Evolutionary conservation across 768 basidiomycete genomes (phyloP).

Genomic region (Calocybe cyanea): DNA sequence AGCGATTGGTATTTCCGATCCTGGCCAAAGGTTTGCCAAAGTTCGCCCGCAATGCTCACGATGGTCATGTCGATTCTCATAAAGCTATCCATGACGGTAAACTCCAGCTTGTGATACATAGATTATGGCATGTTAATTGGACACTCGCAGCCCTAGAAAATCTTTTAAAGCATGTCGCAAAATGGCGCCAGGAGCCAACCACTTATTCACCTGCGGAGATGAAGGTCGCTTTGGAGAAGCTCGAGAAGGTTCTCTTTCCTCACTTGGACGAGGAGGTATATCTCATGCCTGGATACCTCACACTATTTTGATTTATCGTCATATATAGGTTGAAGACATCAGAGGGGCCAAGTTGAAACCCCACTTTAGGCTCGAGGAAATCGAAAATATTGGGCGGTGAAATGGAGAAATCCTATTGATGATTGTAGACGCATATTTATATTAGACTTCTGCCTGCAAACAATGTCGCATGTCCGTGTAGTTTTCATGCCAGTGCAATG

Average conservation of each 20-base stretch:
- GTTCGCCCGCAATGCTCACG: slow-evolving; percentile 37
- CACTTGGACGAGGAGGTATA: slow-evolving; percentile 54
- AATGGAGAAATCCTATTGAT: no score
- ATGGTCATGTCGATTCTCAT: slow-evolving; percentile 46
- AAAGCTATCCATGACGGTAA: slow-evolving; percentile 51
- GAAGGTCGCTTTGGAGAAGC: slow-evolving; percentile 45
- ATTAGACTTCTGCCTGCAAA: no score
- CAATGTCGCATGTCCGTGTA: no score
- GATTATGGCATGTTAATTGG: background rate
- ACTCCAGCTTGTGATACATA: background rate
- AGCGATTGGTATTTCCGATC: slow-evolving; percentile 47
- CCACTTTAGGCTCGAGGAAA: slow-evolving; percentile 47
- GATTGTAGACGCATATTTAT: no score
- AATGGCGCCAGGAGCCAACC: slow-evolving; percentile 39
- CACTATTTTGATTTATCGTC: background rate
- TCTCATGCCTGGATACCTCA: background rate
- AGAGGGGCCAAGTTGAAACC: slow-evolving; percentile 48
- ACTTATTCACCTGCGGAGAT: slow-evolving; percentile 49
- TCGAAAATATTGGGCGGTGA: slow-evolving; percentile 22
- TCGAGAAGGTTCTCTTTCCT: slow-evolving; percentile 43
- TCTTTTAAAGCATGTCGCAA: slow-evolving; percentile 34
- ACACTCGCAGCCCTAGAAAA: slow-evolving; percentile 37
- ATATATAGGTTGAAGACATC: slow-evolving; percentile 43
- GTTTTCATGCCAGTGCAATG: no score
- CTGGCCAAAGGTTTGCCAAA: slow-evolving; percentile 46